phyloP scores from a whole-genome alignment of 2,329 filamentous ascomycete genomes.

The Chlorencoelia australis region DNA sequence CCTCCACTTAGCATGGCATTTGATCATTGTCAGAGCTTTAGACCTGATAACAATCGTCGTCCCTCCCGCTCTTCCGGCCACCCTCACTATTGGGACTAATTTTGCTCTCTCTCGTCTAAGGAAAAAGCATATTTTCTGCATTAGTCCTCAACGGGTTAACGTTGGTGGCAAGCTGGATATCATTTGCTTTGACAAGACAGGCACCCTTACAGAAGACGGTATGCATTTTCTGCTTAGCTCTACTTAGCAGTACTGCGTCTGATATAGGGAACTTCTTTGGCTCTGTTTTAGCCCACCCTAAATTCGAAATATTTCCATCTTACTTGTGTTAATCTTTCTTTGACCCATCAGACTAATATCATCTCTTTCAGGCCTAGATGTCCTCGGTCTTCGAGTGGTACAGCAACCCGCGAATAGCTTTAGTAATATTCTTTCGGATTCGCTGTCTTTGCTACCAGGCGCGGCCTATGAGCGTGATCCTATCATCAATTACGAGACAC shows the following conservation, averaged over 20 bases:
- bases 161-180: constrained; percentile 93
- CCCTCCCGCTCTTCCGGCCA: constrained; percentile 86
- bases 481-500: constrained; percentile 46
- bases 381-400: constrained; percentile 77
- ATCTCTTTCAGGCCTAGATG: too few species aligned
- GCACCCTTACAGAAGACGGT: constrained; percentile 94
- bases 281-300: too few species aligned
- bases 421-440: constrained; percentile 62
- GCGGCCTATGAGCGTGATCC: constrained; percentile 46
- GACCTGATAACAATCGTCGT: constrained; percentile 98
- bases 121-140: constrained; percentile 89
- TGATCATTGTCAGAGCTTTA: constrained; percentile 84
- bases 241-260: too few species aligned
- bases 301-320: too few species aligned
- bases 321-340: too few species aligned
- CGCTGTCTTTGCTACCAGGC: constrained; percentile 45
- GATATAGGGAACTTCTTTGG: too few species aligned
- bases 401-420: constrained; percentile 54
- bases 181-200: constrained; percentile 97
- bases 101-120: constrained; percentile 84
- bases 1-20: constrained; percentile 72
- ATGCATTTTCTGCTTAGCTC: too few species aligned
- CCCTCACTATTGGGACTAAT: constrained; percentile 90
- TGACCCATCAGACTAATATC: too few species aligned
- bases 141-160: constrained; percentile 93